phyloP scores from a whole-genome alignment of 148 eudicot species.

The Camellia japonica region DNA sequence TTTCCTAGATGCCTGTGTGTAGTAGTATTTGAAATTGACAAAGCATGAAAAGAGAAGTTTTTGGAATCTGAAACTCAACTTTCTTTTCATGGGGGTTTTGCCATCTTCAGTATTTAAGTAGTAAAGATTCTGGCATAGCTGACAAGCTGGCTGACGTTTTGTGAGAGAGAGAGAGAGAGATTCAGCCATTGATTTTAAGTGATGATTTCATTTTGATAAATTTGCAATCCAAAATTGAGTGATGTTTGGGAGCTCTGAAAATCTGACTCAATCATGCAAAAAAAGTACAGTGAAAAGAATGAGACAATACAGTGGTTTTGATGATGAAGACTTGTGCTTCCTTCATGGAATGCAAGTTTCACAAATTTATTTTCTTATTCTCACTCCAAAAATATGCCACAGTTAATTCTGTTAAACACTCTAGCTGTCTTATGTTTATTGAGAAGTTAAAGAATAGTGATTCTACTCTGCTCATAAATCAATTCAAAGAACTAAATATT shows the following conservation, averaged over 20 bases:
- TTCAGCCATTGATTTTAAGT: too few species aligned
- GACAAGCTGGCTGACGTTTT: not conserved
- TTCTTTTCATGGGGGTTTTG: not conserved
- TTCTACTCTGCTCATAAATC: too few species aligned
- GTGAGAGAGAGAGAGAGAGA: not conserved
- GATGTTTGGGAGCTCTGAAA: not conserved
- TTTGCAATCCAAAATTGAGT: too few species aligned
- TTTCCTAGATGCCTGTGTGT: not conserved
- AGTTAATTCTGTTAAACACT: not conserved
- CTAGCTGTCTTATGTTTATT: too few species aligned
- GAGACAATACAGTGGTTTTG: not conserved
- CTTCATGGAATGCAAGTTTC: not conserved
- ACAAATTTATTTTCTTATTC: not conserved
- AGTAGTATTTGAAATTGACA: too few species aligned
- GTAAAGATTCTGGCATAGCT: not conserved
- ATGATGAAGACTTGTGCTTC: not conserved
- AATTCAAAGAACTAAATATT: too few species aligned
- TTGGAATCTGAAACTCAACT: not conserved
- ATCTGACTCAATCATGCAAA: not conserved
- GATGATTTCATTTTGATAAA: too few species aligned
- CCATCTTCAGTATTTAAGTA: not conserved
- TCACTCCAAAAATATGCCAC: not conserved
- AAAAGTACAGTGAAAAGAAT: not conserved
- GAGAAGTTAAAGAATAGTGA: too few species aligned
- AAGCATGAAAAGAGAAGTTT: too few species aligned